Conservation (phyloP, 371 early-diverging fungal genomes). For the Sporodiniella umbellata region DNA sequence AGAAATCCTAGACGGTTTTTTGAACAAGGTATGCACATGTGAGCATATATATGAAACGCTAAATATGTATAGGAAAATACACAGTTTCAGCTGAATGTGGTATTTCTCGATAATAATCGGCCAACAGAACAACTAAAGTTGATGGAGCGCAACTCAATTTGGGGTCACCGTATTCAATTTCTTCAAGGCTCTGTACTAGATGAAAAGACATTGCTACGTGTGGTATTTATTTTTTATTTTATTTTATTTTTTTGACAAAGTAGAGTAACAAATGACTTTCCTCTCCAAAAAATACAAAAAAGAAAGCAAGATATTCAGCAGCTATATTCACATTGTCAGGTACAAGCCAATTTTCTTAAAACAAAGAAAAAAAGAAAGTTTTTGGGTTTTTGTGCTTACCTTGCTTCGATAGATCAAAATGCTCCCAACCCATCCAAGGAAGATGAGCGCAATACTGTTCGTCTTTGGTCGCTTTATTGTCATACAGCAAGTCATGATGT, state of each 20-base stretch:
- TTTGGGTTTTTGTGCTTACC: too few species aligned
- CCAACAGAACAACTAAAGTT: slow-evolving; percentile 52
- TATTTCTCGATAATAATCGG: slow-evolving; percentile 53
- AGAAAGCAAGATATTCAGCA: slow-evolving; percentile 31
- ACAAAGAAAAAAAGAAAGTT: too few species aligned
- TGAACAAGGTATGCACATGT: slow-evolving; percentile 40
- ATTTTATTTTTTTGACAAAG: background rate
- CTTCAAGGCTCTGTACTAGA: slow-evolving; percentile 50
- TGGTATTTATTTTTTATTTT: slow-evolving; percentile 19
- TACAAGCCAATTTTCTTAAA: slow-evolving; percentile 3
- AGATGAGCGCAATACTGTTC: slow-evolving; percentile 52
- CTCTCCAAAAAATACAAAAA: too few species aligned
- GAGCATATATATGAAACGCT: background rate
- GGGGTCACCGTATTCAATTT: slow-evolving; percentile 41
- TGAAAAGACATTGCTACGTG: slow-evolving; percentile 34
- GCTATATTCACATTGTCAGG: slow-evolving; percentile 49
- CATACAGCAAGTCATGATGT: slow-evolving; percentile 38
- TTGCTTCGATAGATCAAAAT: slow-evolving; percentile 42
- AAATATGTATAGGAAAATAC: slow-evolving; percentile 32
- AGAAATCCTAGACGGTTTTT: slow-evolving; percentile 56
- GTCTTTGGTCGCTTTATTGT: slow-evolving; percentile 60
- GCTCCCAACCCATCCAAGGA: slow-evolving; percentile 36
- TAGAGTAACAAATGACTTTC: background rate
- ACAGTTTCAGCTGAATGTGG: slow-evolving; percentile 47
- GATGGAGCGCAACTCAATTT: slow-evolving; percentile 39